Evolutionary conservation across 2,329 filamentous ascomycete species (phyloP), one percentile per base, ranked within the genome.

Genomic region (Hymenoscyphus fraxineus): DNA sequence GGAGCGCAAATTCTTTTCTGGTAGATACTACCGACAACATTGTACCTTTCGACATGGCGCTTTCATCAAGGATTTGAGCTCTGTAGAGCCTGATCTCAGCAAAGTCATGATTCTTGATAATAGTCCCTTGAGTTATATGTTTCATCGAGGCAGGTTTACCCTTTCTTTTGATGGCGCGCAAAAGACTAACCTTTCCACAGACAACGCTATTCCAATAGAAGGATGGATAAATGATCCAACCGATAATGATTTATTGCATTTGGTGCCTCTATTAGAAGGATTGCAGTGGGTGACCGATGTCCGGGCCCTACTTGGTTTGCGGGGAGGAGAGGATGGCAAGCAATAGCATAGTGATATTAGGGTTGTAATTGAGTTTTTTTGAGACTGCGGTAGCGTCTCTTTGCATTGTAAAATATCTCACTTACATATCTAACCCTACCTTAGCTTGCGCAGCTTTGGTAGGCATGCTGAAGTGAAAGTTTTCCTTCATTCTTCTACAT

Each of bases 61-160:
- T 39, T 99, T 97, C 75, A 98, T 99, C 82, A 99, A 99, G 78
- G 95, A 99, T 78, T 82, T 99, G 64, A 95, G 92, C 76, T 92
- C 92, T 63, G 93, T 99, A 54, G 95, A 99, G 82, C 93, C 95
- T 19, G 95, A 99, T 77, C 81, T 99, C 74, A 97, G 93, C 80
- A 96, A 93, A 79, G 95, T 99, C 66, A 97, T 98, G 90, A 99
- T 99, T 76, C 82, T 99, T 78, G 95, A 99, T 80, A 99, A 99
- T 76, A 97, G 93, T 77, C 95, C 95, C 63, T 86, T 97, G 81
- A 97, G 93, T 80, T 99, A 98, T 79, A 91, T 97, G 80, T 98
- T 98, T 79, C 94, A 98, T 76, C 93, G 97, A 88, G 94, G 95
- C 95, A 80, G 75, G 85, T 75, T 56, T 54, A 51, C 63, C 35